Conservation (phyloP, 805 yeast genomes). For the Ogataea henricii region DNA sequence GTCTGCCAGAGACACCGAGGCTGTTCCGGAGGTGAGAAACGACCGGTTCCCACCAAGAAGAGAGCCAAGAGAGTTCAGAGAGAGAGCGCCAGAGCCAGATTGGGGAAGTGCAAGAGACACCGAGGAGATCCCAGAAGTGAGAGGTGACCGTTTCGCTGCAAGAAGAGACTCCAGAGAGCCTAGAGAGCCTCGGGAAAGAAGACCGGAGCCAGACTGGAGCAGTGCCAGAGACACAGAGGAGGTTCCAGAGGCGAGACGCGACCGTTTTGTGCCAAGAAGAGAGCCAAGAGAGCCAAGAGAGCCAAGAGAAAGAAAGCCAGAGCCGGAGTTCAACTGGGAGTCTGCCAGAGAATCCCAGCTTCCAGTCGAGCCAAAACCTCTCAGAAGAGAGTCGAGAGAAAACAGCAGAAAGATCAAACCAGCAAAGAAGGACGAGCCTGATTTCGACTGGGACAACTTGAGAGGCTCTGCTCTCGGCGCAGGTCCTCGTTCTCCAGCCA, state of each 20-base stretch:
- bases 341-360: conserved; percentile 39
- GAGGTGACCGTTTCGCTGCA: conserved; percentile 25
- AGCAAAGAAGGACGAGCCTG: conserved; percentile 20
- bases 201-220: conserved; percentile 63
- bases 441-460: conserved; percentile 24
- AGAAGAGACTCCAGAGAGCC: conserved; percentile 26
- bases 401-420: conserved; percentile 11
- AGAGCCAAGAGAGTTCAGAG: conserved; percentile 27
- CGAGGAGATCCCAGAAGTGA: conserved; percentile 19
- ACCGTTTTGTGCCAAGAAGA: conserved; percentile 30
- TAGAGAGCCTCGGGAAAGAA: conserved; percentile 45
- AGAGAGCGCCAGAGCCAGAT: conserved; percentile 48
- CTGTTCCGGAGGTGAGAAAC: conserved; percentile 25
- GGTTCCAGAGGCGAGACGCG: conserved; percentile 12
- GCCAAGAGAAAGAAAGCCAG: conserved; percentile 35
- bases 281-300: conserved; percentile 15
- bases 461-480: conserved; percentile 29
- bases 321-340: conserved; percentile 47
- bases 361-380: conserved; percentile 23
- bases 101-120: conserved; percentile 48
- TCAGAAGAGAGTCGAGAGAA: conserved; percentile 16
- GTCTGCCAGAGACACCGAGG: conserved; percentile 31
- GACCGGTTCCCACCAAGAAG: conserved; percentile 31
- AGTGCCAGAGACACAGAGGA: conserved; percentile 40
- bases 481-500: conserved; percentile 3